Percentiles rank a stretch among this genome's conserved stretches.
These are phyloP conservation scores for Fusarium sp. DNA, from an alignment of 2,329 filamentous ascomycete genomes.

Conservation along the genomic window DNA sequence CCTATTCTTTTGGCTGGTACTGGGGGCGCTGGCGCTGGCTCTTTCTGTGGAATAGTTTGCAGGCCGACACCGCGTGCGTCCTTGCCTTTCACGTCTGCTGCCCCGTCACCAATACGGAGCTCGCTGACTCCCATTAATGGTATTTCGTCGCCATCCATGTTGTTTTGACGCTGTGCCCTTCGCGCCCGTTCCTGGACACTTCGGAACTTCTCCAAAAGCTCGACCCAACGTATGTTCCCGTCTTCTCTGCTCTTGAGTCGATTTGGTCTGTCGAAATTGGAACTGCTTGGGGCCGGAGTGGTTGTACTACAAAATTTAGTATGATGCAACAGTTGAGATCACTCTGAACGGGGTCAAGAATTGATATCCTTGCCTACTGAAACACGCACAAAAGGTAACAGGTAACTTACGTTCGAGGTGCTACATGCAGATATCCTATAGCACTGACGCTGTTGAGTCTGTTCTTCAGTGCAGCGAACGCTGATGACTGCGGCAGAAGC, in stretches of 20 bases:
- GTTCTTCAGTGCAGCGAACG: constrained; percentile 96
- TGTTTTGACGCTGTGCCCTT: constrained; percentile 72
- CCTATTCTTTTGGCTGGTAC: constrained; percentile 70
- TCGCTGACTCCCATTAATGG: constrained; percentile 60
- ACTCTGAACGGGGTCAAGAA: neutral
- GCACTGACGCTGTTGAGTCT: constrained; percentile 96
- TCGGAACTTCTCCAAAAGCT: constrained; percentile 94
- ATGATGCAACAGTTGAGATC: neutral
- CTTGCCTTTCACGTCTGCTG: constrained; percentile 58
- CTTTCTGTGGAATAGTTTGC: constrained; percentile 64
- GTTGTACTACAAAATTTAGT: constrained; percentile 51
- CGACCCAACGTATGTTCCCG: constrained; percentile 87
- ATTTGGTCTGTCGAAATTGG: constrained; percentile 79
- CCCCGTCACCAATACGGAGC: constrained; percentile 58
- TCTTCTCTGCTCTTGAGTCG: constrained; percentile 87
- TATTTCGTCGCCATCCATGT: constrained; percentile 64
- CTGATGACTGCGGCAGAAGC: constrained; percentile 97
- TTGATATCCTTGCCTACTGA: neutral
- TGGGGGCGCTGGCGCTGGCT: constrained; percentile 58
- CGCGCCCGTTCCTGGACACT: constrained; percentile 89
- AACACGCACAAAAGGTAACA: neutral
- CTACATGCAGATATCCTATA: constrained; percentile 92
- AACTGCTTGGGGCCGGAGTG: constrained; percentile 62
- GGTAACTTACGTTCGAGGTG: constrained; percentile 75
- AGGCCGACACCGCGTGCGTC: constrained; percentile 55